Base-by-base conservation (phyloP, 2,329 filamentous ascomycete genomes). In the Massarina eburnea region DNA sequence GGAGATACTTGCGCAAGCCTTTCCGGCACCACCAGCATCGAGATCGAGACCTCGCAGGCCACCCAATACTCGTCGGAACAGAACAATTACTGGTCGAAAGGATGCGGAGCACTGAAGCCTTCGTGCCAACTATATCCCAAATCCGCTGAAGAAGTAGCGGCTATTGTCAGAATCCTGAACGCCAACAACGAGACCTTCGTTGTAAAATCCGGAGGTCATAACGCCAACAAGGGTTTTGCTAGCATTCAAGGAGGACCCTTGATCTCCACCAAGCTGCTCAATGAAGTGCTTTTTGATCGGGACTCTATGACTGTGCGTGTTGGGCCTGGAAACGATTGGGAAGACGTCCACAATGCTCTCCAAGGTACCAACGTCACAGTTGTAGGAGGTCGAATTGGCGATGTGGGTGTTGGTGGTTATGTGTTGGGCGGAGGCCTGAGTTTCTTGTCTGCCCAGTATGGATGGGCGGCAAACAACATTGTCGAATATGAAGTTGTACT, bases 161-260 rank as follows among this genome's bases (percentile, higher is more conserved):
- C 72, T 15, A 74, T 80, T 32, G 71, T 83, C 37, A 71, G 69
- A n/a, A 67, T 77, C 22, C 68, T 84, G 17, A 48, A 55, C 19
- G 35, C 43, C 14, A 61, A 59, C 44, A 72, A 71, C 8, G 61
- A 73, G 30, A 75, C 75, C 33, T 80, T 84, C 37, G 82, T 80
- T 18, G 72, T 82, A 64, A 74, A 77, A 60, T 71, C 74, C n/a
- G 78, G 77, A 10, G 73, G 73, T 3, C 73, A 76, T 55, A 71
- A 72, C 47, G 71, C 71, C 1, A 76, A 74, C 44, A 66, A 71
- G 45, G 71, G 71, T 14, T 76, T 74, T 39, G 67, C 73, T 3
- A 75, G 70, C 53, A 72, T 74, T 37, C 69, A 73, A 49, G 68
- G 67, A 17, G 75, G 71, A 1, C 61, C 73, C 3, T 59, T 77